phyloP scores from a whole-genome alignment of 1,139 yeast genomes.

The Pichia kudriavzevii region DNA sequence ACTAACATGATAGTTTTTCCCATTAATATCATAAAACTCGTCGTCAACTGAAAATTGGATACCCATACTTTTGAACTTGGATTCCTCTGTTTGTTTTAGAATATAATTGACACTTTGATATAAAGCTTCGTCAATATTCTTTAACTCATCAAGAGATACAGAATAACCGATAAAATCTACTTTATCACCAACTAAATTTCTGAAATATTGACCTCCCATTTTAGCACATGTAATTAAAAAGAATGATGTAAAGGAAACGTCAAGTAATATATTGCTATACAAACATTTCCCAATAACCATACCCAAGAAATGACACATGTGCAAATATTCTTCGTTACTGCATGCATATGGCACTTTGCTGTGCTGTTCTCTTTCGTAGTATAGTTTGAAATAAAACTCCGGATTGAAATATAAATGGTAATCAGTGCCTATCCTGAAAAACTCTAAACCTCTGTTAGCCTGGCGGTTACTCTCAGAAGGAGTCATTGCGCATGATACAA shows the following conservation, averaged over 20 bases:
- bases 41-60: conserved; percentile 60
- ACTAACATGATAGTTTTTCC: conserved; percentile 27
- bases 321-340: conserved; percentile 15
- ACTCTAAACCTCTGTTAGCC: conserved; percentile 31
- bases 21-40: conserved; percentile 27
- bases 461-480: conserved; percentile 21
- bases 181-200: conserved; percentile 13
- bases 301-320: conserved; percentile 55
- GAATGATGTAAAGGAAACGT: conserved; percentile 80
- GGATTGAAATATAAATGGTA: conserved; percentile 74
- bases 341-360: conserved; percentile 9
- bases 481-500: conserved; percentile 61
- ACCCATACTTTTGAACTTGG: conserved; percentile 51
- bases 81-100: conserved; percentile 42
- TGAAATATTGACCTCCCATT: conserved; percentile 36
- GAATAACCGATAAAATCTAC: conserved; percentile 28
- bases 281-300: conserved; percentile 81
- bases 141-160: conserved; percentile 72
- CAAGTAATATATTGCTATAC: conserved; percentile 77
- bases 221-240: conserved; percentile 46
- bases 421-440: conserved; percentile 48
- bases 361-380: conserved; percentile 21
- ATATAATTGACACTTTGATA: conserved; percentile 61
- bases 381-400: conserved; percentile 36
- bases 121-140: conserved; percentile 60